A percentile compares a stretch with the other conserved stretches of the same genome.
phyloP scores from a whole-genome alignment of 768 basidiomycete species.

The Leccinum subtestaceum region DNA sequence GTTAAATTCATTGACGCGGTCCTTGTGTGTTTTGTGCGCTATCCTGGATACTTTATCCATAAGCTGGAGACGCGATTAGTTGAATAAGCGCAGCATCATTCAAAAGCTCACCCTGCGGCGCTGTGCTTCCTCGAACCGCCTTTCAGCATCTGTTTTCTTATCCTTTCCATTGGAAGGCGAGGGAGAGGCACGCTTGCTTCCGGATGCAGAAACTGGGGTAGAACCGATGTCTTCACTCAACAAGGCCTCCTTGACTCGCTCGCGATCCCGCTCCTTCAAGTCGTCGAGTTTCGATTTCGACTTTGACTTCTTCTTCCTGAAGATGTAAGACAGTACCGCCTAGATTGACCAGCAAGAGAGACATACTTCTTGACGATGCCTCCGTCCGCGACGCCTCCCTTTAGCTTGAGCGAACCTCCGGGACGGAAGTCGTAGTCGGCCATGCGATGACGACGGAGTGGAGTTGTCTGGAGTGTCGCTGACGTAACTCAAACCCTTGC shows the following conservation, averaged over 20 bases:
- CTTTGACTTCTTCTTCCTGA: conserved; percentile 83
- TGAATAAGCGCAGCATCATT: not conserved
- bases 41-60: conserved; percentile 70
- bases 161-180: conserved; percentile 46
- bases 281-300: conserved; percentile 58
- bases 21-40: conserved; percentile 88
- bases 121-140: conserved; percentile 86
- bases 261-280: conserved; percentile 41
- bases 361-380: conserved; percentile 81
- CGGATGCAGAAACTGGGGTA: conserved; percentile 44
- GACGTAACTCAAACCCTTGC: conserved; percentile 29
- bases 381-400: conserved; percentile 76
- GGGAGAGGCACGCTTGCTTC: conserved; percentile 62
- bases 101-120: conserved; percentile 60
- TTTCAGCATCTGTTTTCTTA: conserved; percentile 83
- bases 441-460: conserved; percentile 42
- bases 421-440: conserved; percentile 83
- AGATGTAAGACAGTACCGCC: conserved; percentile 8
- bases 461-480: conserved; percentile 17
- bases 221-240: conserved; percentile 46
- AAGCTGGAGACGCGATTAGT: conserved; percentile 47
- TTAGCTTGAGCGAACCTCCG: conserved; percentile 87
- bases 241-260: conserved; percentile 47
- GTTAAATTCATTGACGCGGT: conserved; percentile 90
- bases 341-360: not conserved